These are phyloP conservation scores for Fusarium paranaense DNA, from an alignment of 2,329 filamentous ascomycete species.

Conservation along the genomic window DNA sequence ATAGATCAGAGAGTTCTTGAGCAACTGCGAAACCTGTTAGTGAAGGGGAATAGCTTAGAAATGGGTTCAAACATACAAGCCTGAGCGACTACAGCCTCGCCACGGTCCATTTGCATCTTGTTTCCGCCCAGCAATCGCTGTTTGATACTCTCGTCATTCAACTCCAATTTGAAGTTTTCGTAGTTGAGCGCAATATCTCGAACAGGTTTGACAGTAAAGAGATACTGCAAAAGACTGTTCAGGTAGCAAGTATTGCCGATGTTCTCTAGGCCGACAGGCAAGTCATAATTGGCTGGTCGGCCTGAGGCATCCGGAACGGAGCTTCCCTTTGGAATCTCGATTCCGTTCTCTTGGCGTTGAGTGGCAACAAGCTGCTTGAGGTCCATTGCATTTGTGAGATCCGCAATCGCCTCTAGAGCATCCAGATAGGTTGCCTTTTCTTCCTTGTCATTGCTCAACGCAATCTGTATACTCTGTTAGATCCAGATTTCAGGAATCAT, in stretches of 20 bases:
- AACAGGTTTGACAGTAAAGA: constrained; percentile 87
- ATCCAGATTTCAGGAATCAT: neutral
- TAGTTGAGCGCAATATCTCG: constrained; percentile 84
- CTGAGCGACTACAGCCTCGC: constrained; percentile 74
- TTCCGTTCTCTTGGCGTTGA: constrained; percentile 41
- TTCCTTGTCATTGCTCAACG: constrained; percentile 42
- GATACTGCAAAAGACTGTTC: constrained; percentile 95
- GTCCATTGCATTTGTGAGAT: constrained; percentile 45
- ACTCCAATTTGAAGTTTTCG: constrained; percentile 75
- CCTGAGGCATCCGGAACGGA: neutral
- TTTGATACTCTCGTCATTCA: constrained; percentile 71
- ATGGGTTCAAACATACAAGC: constrained; percentile 72
- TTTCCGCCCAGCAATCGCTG: constrained; percentile 80
- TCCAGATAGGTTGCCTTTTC: constrained; percentile 49
- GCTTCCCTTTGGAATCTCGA: constrained; percentile 27
- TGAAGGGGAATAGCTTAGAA: constrained; percentile 38
- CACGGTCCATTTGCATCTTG: constrained; percentile 61
- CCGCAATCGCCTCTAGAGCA: constrained; percentile 51
- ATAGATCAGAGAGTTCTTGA: constrained; percentile 77
- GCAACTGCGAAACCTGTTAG: constrained; percentile 66
- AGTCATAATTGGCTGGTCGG: constrained; percentile 55
- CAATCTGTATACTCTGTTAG: constrained; percentile 43
- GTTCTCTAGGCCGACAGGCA: constrained; percentile 89
- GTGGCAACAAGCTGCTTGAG: constrained; percentile 45
- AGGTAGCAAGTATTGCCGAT: constrained; percentile 99